phyloP scores from a whole-genome alignment of 1,139 yeast species.

The Candida smagusa region DNA sequence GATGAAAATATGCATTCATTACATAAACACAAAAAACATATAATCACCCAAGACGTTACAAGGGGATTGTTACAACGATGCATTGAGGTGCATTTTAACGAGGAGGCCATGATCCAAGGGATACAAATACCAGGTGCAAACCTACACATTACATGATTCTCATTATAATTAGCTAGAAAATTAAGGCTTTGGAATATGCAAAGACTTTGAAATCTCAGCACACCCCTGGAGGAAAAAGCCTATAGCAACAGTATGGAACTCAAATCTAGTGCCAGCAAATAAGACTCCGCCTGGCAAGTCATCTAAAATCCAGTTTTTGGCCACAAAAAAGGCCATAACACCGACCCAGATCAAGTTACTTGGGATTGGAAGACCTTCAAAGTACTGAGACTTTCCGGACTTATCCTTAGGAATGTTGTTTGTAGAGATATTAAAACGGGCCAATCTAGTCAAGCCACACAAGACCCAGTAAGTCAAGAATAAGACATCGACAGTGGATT shows the following conservation, averaged over 20 bases:
- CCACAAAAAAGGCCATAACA: conserved; percentile 65
- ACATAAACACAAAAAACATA: too few species aligned
- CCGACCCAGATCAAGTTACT: conserved; percentile 74
- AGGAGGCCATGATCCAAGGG: too few species aligned
- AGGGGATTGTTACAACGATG: too few species aligned
- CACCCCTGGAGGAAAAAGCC: conserved; percentile 80
- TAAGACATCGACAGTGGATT: conserved; percentile 75
- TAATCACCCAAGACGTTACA: too few species aligned
- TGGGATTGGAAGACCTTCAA: conserved; percentile 97
- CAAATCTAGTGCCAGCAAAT: conserved; percentile 54
- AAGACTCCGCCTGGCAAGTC: conserved; percentile 65
- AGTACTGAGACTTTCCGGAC: conserved; percentile 73
- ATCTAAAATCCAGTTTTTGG: conserved; percentile 42
- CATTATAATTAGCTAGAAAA: not conserved
- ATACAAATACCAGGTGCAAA: too few species aligned
- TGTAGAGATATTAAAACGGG: conserved; percentile 92
- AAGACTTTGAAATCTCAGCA: conserved; percentile 86
- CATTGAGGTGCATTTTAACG: too few species aligned
- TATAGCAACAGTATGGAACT: conserved; percentile 68
- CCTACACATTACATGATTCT: not conserved
- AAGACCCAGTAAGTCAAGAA: conserved; percentile 80
- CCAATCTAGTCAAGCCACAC: conserved; percentile 91
- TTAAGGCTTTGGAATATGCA: conserved; percentile 86
- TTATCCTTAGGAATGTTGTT: conserved; percentile 88
- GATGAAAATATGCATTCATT: too few species aligned